phyloP scores from a whole-genome alignment of 768 basidiomycete genomes.

The Hygrophoropsis aurantiaca region DNA sequence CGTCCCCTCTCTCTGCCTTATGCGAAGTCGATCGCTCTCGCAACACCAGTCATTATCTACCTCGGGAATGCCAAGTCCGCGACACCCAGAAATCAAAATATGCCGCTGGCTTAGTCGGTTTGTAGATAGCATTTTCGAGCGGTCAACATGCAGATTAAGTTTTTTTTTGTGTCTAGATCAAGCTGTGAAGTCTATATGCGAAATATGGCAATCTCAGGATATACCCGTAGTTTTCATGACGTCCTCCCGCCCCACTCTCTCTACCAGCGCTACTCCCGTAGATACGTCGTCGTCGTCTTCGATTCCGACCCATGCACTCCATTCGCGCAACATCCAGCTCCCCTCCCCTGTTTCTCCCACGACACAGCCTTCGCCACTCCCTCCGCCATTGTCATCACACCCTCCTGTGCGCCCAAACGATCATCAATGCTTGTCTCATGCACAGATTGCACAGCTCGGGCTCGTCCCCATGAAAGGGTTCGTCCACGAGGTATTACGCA shows the following conservation, averaged over 20 bases:
- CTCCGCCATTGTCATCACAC: constrained; percentile 28
- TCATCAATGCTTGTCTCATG: constrained; percentile 13
- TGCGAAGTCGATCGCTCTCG: constrained; percentile 34
- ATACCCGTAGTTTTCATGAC: constrained; percentile 60
- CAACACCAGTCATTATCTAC: constrained; percentile 30
- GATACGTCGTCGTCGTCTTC: constrained; percentile 3
- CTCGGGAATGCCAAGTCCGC: constrained; percentile 36
- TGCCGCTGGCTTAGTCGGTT: constrained; percentile 70
- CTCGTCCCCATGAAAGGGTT: constrained; percentile 70
- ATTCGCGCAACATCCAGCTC: constrained; percentile 40
- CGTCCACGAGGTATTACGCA: constrained; percentile 85
- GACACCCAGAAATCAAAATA: constrained; percentile 61
- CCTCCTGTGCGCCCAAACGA: constrained; percentile 21
- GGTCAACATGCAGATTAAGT: constrained; percentile 10
- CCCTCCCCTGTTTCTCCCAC: constrained; percentile 56
- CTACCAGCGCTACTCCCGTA: constrained; percentile 13
- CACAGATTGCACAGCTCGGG: constrained; percentile 24
- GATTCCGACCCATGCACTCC: constrained; percentile 4
- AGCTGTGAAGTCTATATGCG: constrained; percentile 73
- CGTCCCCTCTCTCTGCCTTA: constrained; percentile 36
- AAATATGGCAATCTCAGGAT: constrained; percentile 79
- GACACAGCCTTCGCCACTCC: constrained; percentile 34
- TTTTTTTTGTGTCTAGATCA: constrained; percentile 52
- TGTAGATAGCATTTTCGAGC: constrained; percentile 26
- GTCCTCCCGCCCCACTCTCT: constrained; percentile 28